Percentiles rank a stretch among this genome's conserved stretches.
Conservation (phyloP, 495 filamentous ascomycete species). For the Evernia prunastri region DNA sequence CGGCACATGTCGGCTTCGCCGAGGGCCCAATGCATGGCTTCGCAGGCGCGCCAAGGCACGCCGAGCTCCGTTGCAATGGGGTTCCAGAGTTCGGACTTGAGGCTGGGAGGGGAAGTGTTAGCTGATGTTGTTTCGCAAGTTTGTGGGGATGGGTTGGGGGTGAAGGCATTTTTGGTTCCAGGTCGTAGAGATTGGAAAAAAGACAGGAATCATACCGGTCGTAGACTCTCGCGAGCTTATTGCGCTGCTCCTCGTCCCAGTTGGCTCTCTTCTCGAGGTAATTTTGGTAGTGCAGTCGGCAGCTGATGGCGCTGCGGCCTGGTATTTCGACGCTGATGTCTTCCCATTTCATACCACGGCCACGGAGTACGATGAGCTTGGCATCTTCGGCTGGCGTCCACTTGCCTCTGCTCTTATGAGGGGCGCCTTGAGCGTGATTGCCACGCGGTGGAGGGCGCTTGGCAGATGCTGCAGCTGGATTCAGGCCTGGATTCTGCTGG, state of each 20-base stretch:
- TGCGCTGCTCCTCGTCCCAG: slow-evolving; percentile 97
- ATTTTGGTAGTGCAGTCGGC: slow-evolving; percentile 93
- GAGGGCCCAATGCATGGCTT: slow-evolving; percentile 97
- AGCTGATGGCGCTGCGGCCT: slow-evolving; percentile 86
- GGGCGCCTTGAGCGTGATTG: slow-evolving; percentile 52
- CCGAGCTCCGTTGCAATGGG: slow-evolving; percentile 89
- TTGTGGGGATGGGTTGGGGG: no score
- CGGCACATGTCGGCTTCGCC: slow-evolving; percentile 89
- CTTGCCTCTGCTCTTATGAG: slow-evolving; percentile 84
- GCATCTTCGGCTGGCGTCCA: slow-evolving; percentile 91
- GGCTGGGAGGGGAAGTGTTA: slow-evolving; percentile 45
- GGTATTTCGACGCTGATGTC: slow-evolving; percentile 88
- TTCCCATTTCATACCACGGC: slow-evolving; percentile 94
- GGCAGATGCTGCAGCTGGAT: slow-evolving; percentile 14
- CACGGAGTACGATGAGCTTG: slow-evolving; percentile 80
- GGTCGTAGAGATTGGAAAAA: neutral
- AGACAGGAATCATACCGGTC: slow-evolving; percentile 60
- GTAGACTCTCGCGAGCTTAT: slow-evolving; percentile 89
- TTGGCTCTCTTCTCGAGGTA: slow-evolving; percentile 84
- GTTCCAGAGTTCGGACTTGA: slow-evolving; percentile 96
- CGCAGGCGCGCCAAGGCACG: slow-evolving; percentile 92
- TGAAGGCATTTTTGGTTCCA: neutral
- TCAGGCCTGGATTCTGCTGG: slow-evolving; percentile 2
- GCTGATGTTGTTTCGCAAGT: neutral
- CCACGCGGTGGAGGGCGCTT: slow-evolving; percentile 24